Percentiles rank a stretch among this genome's conserved stretches.
These are phyloP conservation scores for Amauroascus verrucosus DNA, from an alignment of 2,329 filamentous ascomycete species.

Conservation along the genomic window DNA sequence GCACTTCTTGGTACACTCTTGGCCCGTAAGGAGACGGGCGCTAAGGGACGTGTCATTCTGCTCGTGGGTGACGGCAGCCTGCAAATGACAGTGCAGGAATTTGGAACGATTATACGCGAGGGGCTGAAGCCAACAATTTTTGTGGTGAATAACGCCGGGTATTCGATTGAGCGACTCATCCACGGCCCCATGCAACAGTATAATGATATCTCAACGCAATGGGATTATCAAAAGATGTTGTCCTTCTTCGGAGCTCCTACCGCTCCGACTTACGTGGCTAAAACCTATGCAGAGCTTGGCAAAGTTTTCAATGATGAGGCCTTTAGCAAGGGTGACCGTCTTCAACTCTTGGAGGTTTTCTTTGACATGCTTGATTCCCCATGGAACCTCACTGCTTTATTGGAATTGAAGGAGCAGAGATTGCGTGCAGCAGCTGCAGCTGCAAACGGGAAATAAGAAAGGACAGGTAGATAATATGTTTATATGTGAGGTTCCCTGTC, in stretches of 20 bases:
- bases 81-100: conserved; percentile 24
- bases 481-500: neutral
- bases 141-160: conserved; percentile 23
- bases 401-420: conserved; percentile 15
- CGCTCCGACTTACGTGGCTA: conserved; percentile 13
- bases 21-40: conserved; percentile 19
- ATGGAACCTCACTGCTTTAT: conserved; percentile 15
- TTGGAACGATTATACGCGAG: conserved; percentile 21
- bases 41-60: conserved; percentile 18
- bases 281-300: conserved; percentile 16
- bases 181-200: conserved; percentile 21
- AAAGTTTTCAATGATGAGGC: conserved; percentile 13
- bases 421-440: conserved; percentile 9
- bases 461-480: neutral
- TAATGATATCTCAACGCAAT: conserved; percentile 22
- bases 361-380: conserved; percentile 17
- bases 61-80: conserved; percentile 23
- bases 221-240: conserved; percentile 22
- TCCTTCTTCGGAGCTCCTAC: conserved; percentile 20
- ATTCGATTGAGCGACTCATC: conserved; percentile 23
- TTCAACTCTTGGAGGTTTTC: conserved; percentile 15
- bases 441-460: neutral
- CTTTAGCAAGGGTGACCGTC: conserved; percentile 12
- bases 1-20: conserved; percentile 19
- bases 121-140: conserved; percentile 20